Evolutionary conservation across 2,329 filamentous ascomycete species (phyloP).

Genomic region (Balansia obtecta): DNA sequence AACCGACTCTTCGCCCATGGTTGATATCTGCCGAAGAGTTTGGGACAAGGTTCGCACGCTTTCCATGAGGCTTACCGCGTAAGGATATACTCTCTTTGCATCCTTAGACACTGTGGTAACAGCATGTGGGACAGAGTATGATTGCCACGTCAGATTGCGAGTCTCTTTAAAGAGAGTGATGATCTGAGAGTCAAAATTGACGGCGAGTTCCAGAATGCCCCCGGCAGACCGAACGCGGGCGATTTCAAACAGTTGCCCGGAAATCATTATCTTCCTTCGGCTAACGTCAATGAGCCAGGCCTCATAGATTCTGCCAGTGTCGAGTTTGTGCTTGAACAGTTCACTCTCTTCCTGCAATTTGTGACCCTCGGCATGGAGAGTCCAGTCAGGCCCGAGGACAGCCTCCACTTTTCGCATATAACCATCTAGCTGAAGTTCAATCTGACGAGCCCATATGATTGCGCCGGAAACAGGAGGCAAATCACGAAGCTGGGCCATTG

Average conservation of each 20-base stretch:
- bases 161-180: slow-evolving; percentile 99
- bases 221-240: slow-evolving; percentile 79
- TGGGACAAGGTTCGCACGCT: slow-evolving; percentile 90
- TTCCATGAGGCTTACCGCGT: slow-evolving; percentile 96
- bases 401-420: slow-evolving; percentile 99
- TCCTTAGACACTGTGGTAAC: slow-evolving; percentile 96
- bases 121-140: slow-evolving; percentile 84
- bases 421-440: slow-evolving; percentile 85
- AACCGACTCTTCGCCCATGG: slow-evolving; percentile 79
- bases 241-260: slow-evolving; percentile 85
- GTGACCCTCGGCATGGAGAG: slow-evolving; percentile 85
- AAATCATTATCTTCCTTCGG: slow-evolving; percentile 78
- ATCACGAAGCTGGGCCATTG: slow-evolving; percentile 95
- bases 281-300: slow-evolving; percentile 90
- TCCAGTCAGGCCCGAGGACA: slow-evolving; percentile 90
- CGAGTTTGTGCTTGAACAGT: slow-evolving; percentile 90
- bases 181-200: slow-evolving; percentile 96
- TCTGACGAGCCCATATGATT: slow-evolving; percentile 95
- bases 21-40: slow-evolving; percentile 69
- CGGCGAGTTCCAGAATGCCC: slow-evolving; percentile 73
- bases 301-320: slow-evolving; percentile 87
- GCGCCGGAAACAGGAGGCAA: slow-evolving; percentile 90
- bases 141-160: slow-evolving; percentile 88
- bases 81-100: slow-evolving; percentile 96
- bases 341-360: slow-evolving; percentile 86